Conservation (phyloP, 148 eudicot genomes). For the Fagopyrum homotropicum region DNA sequence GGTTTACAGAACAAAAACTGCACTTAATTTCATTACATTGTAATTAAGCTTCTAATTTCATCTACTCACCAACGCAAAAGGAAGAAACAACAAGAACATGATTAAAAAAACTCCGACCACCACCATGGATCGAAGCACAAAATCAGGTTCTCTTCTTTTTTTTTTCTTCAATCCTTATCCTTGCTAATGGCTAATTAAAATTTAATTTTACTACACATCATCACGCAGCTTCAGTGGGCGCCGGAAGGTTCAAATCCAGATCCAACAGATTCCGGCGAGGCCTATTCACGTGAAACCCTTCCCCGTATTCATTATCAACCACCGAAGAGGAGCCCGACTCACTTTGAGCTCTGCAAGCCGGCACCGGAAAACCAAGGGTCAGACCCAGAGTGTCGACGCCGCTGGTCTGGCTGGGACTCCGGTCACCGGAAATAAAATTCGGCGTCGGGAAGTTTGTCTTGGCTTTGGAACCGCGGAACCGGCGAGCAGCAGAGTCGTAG, state of each 20-base stretch:
- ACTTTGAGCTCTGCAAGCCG: neutral
- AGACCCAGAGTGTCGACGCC: slow-evolving; percentile 6
- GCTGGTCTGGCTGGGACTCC: slow-evolving; percentile 6
- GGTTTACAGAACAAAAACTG: no score
- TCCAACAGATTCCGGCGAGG: neutral
- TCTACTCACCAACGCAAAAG: neutral
- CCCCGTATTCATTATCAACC: neutral
- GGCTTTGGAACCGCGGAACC: slow-evolving; percentile 7
- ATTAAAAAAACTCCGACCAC: slow-evolving; percentile 8
- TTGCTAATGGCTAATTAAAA: neutral
- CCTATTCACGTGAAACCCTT: neutral
- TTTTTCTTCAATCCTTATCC: neutral
- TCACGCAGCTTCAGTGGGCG: neutral
- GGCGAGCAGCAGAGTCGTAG: slow-evolving; percentile 8
- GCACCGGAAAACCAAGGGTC: neutral
- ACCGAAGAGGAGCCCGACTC: neutral
- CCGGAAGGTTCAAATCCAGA: slow-evolving; percentile 1
- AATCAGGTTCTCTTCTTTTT: neutral
- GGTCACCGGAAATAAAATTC: neutral
- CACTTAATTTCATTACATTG: neutral
- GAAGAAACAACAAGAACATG: neutral
- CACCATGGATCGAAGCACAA: neutral
- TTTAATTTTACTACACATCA: neutral
- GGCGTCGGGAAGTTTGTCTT: slow-evolving; percentile 10
- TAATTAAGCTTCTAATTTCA: neutral